Evolutionary conservation across 1,139 yeast genomes (phyloP).

Genomic region (Suhomyces panamericanus): DNA sequence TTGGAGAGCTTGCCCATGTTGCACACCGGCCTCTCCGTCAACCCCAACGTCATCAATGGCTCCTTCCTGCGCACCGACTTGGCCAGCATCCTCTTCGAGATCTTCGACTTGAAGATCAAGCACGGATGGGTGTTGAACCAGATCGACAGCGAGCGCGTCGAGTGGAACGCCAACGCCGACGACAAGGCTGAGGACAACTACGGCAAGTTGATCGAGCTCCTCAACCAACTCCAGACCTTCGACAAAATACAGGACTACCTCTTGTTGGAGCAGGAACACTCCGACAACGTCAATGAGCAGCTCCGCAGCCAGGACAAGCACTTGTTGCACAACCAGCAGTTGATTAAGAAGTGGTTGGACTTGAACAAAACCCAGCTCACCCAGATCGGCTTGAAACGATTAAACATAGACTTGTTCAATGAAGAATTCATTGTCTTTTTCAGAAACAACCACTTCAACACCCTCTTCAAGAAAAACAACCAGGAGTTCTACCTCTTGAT

Average conservation of each 20-base stretch:
- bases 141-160: conserved; percentile 20
- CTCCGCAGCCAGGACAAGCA: conserved; percentile 10
- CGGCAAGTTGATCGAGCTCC: conserved; percentile 21
- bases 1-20: conserved; percentile 60
- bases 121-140: conserved; percentile 54
- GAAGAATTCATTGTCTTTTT: conserved; percentile 63
- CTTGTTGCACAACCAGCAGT: conserved; percentile 18
- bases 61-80: conserved; percentile 48
- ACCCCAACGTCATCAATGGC: conserved; percentile 67
- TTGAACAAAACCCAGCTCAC: conserved; percentile 72
- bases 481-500: conserved; percentile 59
- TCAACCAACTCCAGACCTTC: conserved; percentile 37
- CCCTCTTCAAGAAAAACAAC: conserved; percentile 56
- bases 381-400: conserved; percentile 51
- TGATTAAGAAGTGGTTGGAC: conserved; percentile 43
- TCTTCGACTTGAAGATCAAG: conserved; percentile 42
- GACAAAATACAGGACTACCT: conserved; percentile 48
- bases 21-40: conserved; percentile 71
- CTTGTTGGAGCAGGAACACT: conserved; percentile 17
- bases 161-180: conserved; percentile 15
- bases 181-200: conserved; percentile 20
- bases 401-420: conserved; percentile 41
- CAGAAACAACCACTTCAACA: conserved; percentile 82
- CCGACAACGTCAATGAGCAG: conserved; percentile 10
- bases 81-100: conserved; percentile 36